Evolutionary conservation across 352 stramenopile genomes (phyloP).

Genomic region (Globisporangium recalcitrans): DNA sequence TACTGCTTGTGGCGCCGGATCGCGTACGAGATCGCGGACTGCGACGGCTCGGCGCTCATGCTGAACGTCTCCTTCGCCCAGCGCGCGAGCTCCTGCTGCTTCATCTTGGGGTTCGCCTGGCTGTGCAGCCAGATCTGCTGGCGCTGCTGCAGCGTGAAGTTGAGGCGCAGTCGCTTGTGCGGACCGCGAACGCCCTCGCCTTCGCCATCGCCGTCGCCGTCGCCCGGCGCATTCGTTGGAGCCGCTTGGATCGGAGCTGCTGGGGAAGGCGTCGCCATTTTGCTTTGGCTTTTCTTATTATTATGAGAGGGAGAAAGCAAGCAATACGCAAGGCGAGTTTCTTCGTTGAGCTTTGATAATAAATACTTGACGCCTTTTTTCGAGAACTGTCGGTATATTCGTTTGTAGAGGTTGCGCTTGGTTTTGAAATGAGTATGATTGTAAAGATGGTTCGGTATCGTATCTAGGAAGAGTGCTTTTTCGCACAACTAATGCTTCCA

Average conservation of each 20-base stretch:
- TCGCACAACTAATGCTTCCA: too few species aligned
- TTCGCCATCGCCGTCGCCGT: neutral
- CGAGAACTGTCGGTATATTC: neutral
- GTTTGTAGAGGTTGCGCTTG: neutral
- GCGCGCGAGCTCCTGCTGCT: conserved; percentile 19
- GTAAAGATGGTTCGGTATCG: too few species aligned
- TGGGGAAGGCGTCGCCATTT: neutral
- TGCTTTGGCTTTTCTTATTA: neutral
- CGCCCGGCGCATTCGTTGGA: neutral
- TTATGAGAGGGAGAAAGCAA: conserved; percentile 2
- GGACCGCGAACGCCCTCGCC: neutral
- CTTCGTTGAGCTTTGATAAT: neutral
- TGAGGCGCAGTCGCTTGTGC: conserved; percentile 16
- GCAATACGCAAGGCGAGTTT: conserved; percentile 2
- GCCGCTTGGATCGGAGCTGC: neutral
- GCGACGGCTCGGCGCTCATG: conserved; percentile 17
- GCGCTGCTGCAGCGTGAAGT: conserved; percentile 20
- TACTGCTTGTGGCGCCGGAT: conserved; percentile 17
- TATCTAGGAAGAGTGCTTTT: too few species aligned
- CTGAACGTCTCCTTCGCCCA: conserved; percentile 18
- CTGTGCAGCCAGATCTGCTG: conserved; percentile 15
- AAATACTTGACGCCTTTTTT: neutral
- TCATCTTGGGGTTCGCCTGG: conserved; percentile 19
- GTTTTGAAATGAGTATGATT: neutral
- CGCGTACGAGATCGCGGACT: conserved; percentile 22